A percentile compares a stretch with the other conserved stretches of the same genome.
phyloP scores from a whole-genome alignment of 2,329 filamentous ascomycete genomes.

The Bipolaris sorokiniana region DNA sequence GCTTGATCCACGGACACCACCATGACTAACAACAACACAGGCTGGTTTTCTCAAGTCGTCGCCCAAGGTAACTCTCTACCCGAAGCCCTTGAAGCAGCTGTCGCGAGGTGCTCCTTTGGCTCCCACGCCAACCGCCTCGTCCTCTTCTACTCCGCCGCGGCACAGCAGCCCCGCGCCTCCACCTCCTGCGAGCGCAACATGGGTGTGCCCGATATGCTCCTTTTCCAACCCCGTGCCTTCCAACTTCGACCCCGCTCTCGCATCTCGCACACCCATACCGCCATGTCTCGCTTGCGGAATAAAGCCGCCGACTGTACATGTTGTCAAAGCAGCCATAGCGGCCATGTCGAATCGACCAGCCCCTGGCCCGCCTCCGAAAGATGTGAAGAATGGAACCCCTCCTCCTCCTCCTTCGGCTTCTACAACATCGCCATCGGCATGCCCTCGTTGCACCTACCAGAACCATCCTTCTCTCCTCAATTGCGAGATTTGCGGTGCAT shows the following conservation, averaged over 20 bases:
- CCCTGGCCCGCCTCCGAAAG: conserved; percentile 38
- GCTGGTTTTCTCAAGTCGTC: conserved; percentile 95
- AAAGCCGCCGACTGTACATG: conserved; percentile 80
- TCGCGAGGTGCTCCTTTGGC: conserved; percentile 58
- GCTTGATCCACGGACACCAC: neutral
- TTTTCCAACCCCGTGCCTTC: conserved; percentile 92
- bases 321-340: conserved; percentile 85
- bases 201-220: conserved; percentile 95
- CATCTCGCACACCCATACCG: conserved; percentile 78
- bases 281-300: conserved; percentile 94
- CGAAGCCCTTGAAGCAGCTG: conserved; percentile 75
- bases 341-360: conserved; percentile 67
- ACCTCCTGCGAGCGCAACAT: conserved; percentile 72
- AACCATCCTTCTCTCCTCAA: conserved; percentile 86
- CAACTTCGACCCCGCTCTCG: conserved; percentile 87
- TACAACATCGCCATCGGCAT: conserved; percentile 52
- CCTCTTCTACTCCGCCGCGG: conserved; percentile 41
- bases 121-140: conserved; percentile 46
- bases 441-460: conserved; percentile 88
- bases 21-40: conserved; percentile 51
- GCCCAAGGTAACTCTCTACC: conserved; percentile 85
- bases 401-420: conserved; percentile 15
- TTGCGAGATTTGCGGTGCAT: conserved; percentile 90
- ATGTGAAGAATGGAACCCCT: conserved; percentile 46
- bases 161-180: conserved; percentile 52